Percentiles rank a stretch among this genome's conserved stretches.
Conservation (phyloP, 2,329 filamentous ascomycete genomes). For the Aspergillus tamarii region DNA sequence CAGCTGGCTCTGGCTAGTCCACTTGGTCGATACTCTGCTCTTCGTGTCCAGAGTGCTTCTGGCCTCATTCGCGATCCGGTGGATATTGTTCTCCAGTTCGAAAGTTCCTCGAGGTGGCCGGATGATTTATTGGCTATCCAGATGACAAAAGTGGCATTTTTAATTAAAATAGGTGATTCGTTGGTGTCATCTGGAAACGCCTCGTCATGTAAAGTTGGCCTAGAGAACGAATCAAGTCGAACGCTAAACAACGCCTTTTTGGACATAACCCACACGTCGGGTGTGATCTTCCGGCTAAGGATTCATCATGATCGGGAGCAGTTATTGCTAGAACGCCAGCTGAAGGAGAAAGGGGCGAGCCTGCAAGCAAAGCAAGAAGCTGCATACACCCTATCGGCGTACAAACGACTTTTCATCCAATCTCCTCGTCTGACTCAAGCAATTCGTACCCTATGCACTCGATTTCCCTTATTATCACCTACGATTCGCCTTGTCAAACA, state of each 20-base stretch:
- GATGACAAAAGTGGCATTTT: conserved; percentile 88
- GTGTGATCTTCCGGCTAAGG: conserved; percentile 77
- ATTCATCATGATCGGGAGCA: conserved; percentile 90
- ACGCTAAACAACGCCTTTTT: conserved; percentile 79
- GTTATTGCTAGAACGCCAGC: conserved; percentile 73
- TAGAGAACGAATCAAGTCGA: conserved; percentile 73
- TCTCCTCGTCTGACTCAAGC: conserved; percentile 80
- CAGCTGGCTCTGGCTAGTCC: conserved; percentile 75
- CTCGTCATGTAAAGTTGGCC: conserved; percentile 71
- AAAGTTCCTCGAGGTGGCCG: conserved; percentile 91
- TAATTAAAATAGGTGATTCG: conserved; percentile 72
- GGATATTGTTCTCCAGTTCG: conserved; percentile 85
- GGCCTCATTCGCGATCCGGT: conserved; percentile 55
- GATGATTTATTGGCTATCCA: conserved; percentile 91
- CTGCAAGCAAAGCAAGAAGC: conserved; percentile 69
- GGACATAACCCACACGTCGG: conserved; percentile 74
- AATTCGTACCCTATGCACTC: conserved; percentile 76
- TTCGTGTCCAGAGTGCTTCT: conserved; percentile 31
- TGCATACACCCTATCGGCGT: conserved; percentile 68
- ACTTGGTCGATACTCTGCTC: conserved; percentile 71
- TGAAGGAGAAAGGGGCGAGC: conserved; percentile 72
- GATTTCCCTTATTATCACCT: conserved; percentile 76
- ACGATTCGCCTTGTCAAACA: conserved; percentile 83
- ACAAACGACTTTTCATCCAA: conserved; percentile 72
- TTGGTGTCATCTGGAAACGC: conserved; percentile 65